phyloP scores from a whole-genome alignment of 2,329 filamentous ascomycete species.

The Lithohypha guttulata region DNA sequence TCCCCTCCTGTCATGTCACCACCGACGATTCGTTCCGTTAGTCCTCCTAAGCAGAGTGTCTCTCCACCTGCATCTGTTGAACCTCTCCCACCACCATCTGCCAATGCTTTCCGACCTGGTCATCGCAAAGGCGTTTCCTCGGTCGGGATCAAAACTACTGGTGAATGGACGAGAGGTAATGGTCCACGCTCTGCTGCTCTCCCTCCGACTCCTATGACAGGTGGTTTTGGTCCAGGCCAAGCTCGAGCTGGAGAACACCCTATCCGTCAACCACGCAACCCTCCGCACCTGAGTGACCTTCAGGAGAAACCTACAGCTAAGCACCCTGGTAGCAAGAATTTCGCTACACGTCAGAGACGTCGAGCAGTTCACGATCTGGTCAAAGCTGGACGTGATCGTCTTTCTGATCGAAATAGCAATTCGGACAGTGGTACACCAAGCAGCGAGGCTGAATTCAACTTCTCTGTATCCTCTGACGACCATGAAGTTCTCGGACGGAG shows the following conservation, averaged over 20 bases:
- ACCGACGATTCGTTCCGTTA: slow-evolving; percentile 52
- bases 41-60: slow-evolving; percentile 50
- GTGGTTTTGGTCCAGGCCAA: slow-evolving; percentile 85
- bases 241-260: slow-evolving; percentile 90
- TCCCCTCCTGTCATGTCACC: slow-evolving; percentile 56
- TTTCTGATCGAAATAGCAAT: slow-evolving; percentile 51
- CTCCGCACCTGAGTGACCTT: slow-evolving; percentile 84
- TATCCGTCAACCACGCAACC: slow-evolving; percentile 80
- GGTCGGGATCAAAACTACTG: slow-evolving; percentile 36
- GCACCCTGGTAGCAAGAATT: slow-evolving; percentile 94
- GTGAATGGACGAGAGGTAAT: slow-evolving; percentile 48
- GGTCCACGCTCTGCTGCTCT: slow-evolving; percentile 71
- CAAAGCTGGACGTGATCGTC: slow-evolving; percentile 76
- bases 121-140: slow-evolving; percentile 85
- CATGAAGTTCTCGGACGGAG: slow-evolving; percentile 61
- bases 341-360: slow-evolving; percentile 81
- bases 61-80: slow-evolving; percentile 59
- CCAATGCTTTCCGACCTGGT: slow-evolving; percentile 82
- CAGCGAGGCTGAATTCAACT: slow-evolving; percentile 64
- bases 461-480: slow-evolving; percentile 60
- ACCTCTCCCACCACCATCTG: slow-evolving; percentile 76
- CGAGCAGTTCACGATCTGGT: slow-evolving; percentile 87
- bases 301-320: slow-evolving; percentile 80
- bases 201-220: slow-evolving; percentile 68
- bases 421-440: slow-evolving; percentile 77